phyloP scores from a whole-genome alignment of 495 filamentous ascomycete species.

The Penicillium waksmanii region DNA sequence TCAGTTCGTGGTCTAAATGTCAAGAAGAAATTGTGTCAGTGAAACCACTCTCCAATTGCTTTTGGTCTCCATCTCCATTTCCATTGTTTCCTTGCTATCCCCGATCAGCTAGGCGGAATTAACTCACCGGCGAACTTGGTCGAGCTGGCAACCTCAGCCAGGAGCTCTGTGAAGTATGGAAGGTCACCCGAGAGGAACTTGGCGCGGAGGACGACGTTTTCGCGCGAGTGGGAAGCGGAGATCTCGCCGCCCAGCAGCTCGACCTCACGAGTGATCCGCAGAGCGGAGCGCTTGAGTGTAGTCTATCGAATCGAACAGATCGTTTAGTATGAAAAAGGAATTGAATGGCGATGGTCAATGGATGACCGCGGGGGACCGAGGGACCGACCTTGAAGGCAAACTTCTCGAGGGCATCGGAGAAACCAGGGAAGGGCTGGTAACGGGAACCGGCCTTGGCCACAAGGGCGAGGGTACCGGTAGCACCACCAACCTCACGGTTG shows the following conservation, averaged over 20 bases:
- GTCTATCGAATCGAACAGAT: slow-evolving; percentile 55
- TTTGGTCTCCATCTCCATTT: neutral
- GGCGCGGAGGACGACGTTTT: slow-evolving; percentile 87
- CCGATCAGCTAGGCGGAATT: neutral
- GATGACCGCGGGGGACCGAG: slow-evolving; percentile 12
- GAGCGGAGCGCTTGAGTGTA: slow-evolving; percentile 79
- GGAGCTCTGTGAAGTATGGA: slow-evolving; percentile 95
- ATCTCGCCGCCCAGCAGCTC: slow-evolving; percentile 92
- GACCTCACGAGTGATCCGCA: slow-evolving; percentile 91
- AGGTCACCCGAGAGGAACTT: slow-evolving; percentile 95
- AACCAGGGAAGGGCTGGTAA: slow-evolving; percentile 86
- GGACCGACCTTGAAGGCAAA: slow-evolving; percentile 92
- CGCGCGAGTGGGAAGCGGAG: slow-evolving; percentile 81
- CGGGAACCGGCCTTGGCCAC: slow-evolving; percentile 92
- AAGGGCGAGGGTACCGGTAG: slow-evolving; percentile 85
- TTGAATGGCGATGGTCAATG: slow-evolving; percentile 24
- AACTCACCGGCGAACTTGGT: slow-evolving; percentile 82
- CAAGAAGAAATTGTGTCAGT: slow-evolving; percentile 18
- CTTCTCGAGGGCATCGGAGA: slow-evolving; percentile 85
- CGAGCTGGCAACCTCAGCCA: slow-evolving; percentile 85
- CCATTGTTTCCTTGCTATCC: neutral
- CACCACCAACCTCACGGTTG: slow-evolving; percentile 81
- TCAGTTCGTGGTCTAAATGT: slow-evolving; percentile 75
- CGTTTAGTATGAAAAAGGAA: slow-evolving; percentile 2
- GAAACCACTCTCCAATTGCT: neutral